A percentile compares a stretch with the other conserved stretches of the same genome.
Conservation (phyloP, 192 early-diverging fungal species). For the Linnemannia zychae region DNA sequence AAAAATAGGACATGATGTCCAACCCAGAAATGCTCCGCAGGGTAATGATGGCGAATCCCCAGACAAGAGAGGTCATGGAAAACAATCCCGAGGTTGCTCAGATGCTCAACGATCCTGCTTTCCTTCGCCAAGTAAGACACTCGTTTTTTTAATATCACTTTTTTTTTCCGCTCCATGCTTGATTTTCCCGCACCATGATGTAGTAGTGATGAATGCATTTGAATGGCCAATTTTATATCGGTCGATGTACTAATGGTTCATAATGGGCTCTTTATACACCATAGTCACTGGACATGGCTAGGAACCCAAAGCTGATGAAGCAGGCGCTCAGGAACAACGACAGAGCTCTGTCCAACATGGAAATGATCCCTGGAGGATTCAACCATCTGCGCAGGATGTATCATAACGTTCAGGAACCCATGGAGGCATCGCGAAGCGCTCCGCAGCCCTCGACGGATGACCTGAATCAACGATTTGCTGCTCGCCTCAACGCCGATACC, state of each 20-base stretch:
- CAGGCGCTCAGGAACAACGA: constrained; percentile 75
- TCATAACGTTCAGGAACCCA: constrained; percentile 67
- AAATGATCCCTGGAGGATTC: constrained; percentile 75
- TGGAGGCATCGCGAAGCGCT: constrained; percentile 65
- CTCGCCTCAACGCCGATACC: constrained; percentile 66
- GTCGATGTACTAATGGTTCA: background rate
- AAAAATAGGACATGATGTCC: constrained; percentile 56
- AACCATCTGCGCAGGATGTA: constrained; percentile 73
- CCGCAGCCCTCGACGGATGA: constrained; percentile 61
- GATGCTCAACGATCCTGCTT: constrained; percentile 71
- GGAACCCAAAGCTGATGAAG: constrained; percentile 74
- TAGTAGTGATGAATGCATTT: background rate
- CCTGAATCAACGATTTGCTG: constrained; percentile 65
- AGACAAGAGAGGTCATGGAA: constrained; percentile 69
- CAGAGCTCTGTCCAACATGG: constrained; percentile 73
- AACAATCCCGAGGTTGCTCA: constrained; percentile 74
- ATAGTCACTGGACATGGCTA: constrained; percentile 61
- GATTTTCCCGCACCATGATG: background rate
- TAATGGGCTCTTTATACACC: background rate
- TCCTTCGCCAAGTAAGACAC: constrained; percentile 66
- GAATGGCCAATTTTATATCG: background rate
- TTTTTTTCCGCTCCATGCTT: background rate
- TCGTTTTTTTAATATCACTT: background rate
- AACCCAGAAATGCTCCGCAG: constrained; percentile 69
- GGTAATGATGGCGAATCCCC: constrained; percentile 74